These are phyloP conservation scores for Pilaira anomala DNA, from an alignment of 192 early-diverging fungal genomes.

Conservation along the genomic window DNA sequence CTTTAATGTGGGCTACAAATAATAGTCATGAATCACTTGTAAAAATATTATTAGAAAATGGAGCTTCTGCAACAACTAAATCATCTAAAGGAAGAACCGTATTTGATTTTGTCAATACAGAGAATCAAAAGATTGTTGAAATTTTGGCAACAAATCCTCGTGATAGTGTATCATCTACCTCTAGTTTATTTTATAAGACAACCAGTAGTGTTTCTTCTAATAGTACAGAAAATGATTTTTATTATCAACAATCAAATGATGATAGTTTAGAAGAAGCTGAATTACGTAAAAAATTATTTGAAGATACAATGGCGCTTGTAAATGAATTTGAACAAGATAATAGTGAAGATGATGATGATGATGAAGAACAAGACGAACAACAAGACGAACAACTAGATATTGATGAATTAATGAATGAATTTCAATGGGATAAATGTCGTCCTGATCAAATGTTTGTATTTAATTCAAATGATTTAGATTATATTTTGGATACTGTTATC, in stretches of 20 bases:
- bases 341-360: not conserved
- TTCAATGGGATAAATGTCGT: conserved; percentile 71
- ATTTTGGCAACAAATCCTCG: conserved; percentile 45
- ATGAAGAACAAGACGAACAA: not conserved
- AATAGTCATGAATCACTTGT: conserved; percentile 77
- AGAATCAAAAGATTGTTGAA: conserved; percentile 56
- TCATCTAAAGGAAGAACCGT: conserved; percentile 74
- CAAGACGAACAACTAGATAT: not conserved
- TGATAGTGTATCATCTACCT: conserved; percentile 35
- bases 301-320: conserved; percentile 19
- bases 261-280: conserved; percentile 34
- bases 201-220: conserved; percentile 35
- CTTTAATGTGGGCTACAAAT: conserved; percentile 91
- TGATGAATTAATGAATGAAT: conserved; percentile 4
- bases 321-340: not conserved
- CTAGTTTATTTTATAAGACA: conserved; percentile 24
- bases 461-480: conserved; percentile 61
- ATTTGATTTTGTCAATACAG: conserved; percentile 68
- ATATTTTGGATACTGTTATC: conserved; percentile 75
- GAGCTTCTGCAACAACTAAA: conserved; percentile 67
- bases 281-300: conserved; percentile 23
- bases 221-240: conserved; percentile 31
- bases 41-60: conserved; percentile 70
- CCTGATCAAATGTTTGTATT: conserved; percentile 97
- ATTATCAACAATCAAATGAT: conserved; percentile 34